A percentile compares a stretch with the other conserved stretches of the same genome.
Evolutionary conservation across 2,329 filamentous ascomycete genomes (phyloP).

Genomic region (Aureobasidium pullulans): DNA sequence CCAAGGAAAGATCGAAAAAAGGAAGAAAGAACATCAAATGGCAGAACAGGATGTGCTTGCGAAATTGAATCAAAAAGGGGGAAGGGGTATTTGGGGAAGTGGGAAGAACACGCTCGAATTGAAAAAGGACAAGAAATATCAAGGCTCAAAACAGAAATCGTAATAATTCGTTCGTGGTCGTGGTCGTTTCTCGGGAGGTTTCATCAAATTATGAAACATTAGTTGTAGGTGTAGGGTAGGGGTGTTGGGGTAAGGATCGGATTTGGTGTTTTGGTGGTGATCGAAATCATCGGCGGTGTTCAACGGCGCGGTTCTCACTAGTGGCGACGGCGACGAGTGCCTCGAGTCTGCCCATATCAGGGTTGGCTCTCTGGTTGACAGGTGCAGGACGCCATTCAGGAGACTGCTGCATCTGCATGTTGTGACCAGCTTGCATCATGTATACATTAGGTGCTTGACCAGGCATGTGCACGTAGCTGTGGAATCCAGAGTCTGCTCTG

Average conservation of each 20-base stretch:
- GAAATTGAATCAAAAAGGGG: background rate
- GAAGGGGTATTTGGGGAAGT: background rate
- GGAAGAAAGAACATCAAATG: background rate
- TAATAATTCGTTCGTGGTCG: background rate
- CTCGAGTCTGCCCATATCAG: slow-evolving; percentile 51
- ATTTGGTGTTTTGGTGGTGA: background rate
- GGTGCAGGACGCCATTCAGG: slow-evolving; percentile 21
- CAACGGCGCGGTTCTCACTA: slow-evolving; percentile 37
- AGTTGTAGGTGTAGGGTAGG: background rate
- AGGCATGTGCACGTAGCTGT: slow-evolving; percentile 21
- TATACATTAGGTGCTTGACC: slow-evolving; percentile 19
- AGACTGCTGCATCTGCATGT: slow-evolving; percentile 20
- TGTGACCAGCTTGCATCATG: slow-evolving; percentile 27
- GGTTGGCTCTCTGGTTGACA: slow-evolving; percentile 26
- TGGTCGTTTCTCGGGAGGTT: background rate
- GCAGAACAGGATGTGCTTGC: background rate
- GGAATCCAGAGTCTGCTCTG: slow-evolving; percentile 28
- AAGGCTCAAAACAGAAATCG: background rate
- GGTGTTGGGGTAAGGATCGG: background rate
- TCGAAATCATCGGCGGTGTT: background rate
- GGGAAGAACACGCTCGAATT: background rate
- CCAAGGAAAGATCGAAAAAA: background rate
- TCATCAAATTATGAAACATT: slow-evolving; percentile 4
- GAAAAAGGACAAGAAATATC: background rate
- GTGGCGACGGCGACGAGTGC: slow-evolving; percentile 60